Conservation (phyloP, 768 basidiomycete genomes). For the Suillus spraguei region DNA sequence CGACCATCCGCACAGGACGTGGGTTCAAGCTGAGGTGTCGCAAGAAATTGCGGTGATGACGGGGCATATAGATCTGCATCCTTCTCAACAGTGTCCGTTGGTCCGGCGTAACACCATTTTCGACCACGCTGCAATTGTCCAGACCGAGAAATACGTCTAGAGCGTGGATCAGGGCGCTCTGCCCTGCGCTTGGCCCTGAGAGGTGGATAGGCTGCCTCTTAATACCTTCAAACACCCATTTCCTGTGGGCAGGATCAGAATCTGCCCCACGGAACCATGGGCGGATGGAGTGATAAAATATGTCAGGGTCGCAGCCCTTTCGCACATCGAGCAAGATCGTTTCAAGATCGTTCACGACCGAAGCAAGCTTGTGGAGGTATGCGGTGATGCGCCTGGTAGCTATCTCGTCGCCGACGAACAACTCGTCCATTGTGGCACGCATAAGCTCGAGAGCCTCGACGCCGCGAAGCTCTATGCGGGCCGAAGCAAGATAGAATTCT, state of each 20-base stretch:
- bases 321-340: slow-evolving; percentile 63
- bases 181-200: slow-evolving; percentile 82
- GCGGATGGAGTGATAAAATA: slow-evolving; percentile 71
- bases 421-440: slow-evolving; percentile 84
- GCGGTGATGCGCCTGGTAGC: slow-evolving; percentile 62
- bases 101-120: slow-evolving; percentile 16
- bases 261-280: slow-evolving; percentile 84
- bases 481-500: slow-evolving; percentile 86
- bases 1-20: slow-evolving; percentile 61
- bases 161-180: slow-evolving; percentile 76
- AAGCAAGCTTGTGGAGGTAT: slow-evolving; percentile 66
- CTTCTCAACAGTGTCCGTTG: slow-evolving; percentile 57
- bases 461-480: slow-evolving; percentile 84
- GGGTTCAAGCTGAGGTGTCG: slow-evolving; percentile 62
- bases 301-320: slow-evolving; percentile 69
- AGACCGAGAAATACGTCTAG: slow-evolving; percentile 75
- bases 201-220: slow-evolving; percentile 55
- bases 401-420: slow-evolving; percentile 74
- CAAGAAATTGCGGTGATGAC: slow-evolving; percentile 78
- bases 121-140: slow-evolving; percentile 42
- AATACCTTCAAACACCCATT: slow-evolving; percentile 65
- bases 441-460: slow-evolving; percentile 85
- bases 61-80: slow-evolving; percentile 85
- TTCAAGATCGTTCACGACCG: slow-evolving; percentile 65
- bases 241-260: slow-evolving; percentile 43